A percentile compares a stretch with the other conserved stretches of the same genome.
These are phyloP conservation scores for Globisporangium lucens DNA, from an alignment of 352 stramenopile species.

Conservation along the genomic window DNA sequence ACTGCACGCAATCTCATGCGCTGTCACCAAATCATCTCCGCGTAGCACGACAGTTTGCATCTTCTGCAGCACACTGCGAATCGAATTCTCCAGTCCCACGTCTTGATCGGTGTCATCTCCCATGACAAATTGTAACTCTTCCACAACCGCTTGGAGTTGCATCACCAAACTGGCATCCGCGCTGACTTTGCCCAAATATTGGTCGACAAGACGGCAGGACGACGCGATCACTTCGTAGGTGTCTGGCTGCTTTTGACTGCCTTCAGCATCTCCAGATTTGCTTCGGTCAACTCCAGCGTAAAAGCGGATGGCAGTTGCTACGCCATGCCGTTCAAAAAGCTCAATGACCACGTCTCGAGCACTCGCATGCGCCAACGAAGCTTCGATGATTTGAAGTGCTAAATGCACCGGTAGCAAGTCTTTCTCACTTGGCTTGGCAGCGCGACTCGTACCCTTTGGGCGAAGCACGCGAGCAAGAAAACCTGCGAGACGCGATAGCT, in stretches of 20 bases:
- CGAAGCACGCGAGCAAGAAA: slow-evolving; percentile 60
- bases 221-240: slow-evolving; percentile 27
- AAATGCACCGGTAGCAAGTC: slow-evolving; percentile 33
- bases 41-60: slow-evolving; percentile 31
- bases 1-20: slow-evolving; percentile 60
- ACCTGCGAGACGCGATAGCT: slow-evolving; percentile 37
- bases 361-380: slow-evolving; percentile 23
- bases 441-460: slow-evolving; percentile 27
- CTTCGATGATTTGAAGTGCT: slow-evolving; percentile 50
- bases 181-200: slow-evolving; percentile 38
- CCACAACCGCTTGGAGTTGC: slow-evolving; percentile 31
- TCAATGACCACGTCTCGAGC: slow-evolving; percentile 22
- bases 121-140: slow-evolving; percentile 23
- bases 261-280: neutral
- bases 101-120: neutral
- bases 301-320: slow-evolving; percentile 48
- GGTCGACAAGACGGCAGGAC: slow-evolving; percentile 33
- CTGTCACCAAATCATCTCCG: slow-evolving; percentile 38
- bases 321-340: slow-evolving; percentile 55
- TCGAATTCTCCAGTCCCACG: neutral
- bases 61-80: slow-evolving; percentile 14
- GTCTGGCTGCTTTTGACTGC: slow-evolving; percentile 10
- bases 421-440: slow-evolving; percentile 16
- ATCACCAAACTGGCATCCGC: slow-evolving; percentile 27
- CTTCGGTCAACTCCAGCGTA: slow-evolving; percentile 24